Evolutionary conservation across 345 rosid species (phyloP).

Genomic region (Excoecaria agallocha): DNA sequence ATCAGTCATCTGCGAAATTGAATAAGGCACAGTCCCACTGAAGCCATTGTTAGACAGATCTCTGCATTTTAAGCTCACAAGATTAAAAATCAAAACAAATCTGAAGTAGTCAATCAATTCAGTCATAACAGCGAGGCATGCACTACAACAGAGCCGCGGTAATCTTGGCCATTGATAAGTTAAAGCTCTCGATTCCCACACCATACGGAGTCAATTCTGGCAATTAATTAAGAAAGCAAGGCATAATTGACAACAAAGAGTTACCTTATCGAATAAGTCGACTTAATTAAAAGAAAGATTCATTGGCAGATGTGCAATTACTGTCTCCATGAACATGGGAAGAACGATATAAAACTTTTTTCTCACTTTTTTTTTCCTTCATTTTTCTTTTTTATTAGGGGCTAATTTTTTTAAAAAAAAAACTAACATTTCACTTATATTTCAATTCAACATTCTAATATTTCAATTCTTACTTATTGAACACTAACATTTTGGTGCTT

Average conservation of each 20-base stretch:
- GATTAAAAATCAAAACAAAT: constrained; percentile 12
- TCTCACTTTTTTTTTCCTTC: too few relatives aligned
- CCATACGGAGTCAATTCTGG: neutral
- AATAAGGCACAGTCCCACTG: constrained; percentile 79
- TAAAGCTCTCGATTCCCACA: neutral
- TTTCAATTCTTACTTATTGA: too few relatives aligned
- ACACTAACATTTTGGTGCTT: too few relatives aligned
- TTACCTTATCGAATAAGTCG: neutral
- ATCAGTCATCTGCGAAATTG: constrained; percentile 73
- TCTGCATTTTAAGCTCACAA: constrained; percentile 45
- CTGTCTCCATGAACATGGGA: neutral
- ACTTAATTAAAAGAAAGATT: neutral
- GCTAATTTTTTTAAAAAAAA: too few relatives aligned
- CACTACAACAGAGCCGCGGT: neutral
- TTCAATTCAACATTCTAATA: too few relatives aligned
- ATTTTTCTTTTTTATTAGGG: too few relatives aligned
- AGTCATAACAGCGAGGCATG: neutral
- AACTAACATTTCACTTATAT: too few relatives aligned
- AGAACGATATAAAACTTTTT: too few relatives aligned
- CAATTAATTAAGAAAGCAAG: neutral
- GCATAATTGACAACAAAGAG: neutral
- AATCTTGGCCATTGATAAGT: neutral
- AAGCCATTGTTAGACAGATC: constrained; percentile 76
- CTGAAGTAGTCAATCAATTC: neutral
- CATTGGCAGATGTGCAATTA: neutral